phyloP scores from a whole-genome alignment of 1,284 basidiomycete species.

The Naganishia cerealis region DNA sequence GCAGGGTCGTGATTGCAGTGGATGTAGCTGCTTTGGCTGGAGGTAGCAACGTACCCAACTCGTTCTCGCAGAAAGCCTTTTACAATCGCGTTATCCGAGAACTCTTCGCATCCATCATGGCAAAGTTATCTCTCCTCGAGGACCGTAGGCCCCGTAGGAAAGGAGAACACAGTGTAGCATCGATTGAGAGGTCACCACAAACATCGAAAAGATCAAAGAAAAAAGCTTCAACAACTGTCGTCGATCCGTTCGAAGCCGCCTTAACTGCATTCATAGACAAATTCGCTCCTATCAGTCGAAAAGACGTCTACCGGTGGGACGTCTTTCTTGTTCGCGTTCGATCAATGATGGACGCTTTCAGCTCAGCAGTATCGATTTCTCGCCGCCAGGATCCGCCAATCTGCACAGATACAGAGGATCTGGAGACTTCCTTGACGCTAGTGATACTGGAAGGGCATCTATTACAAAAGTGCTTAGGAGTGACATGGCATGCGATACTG shows the following conservation, averaged over 20 bases:
- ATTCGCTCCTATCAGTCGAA: neutral
- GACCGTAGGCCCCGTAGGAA: neutral
- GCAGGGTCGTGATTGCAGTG: neutral
- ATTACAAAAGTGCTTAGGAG: conserved; percentile 64
- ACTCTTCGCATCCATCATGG: neutral
- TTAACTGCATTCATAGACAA: conserved; percentile 1
- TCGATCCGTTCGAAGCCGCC: conserved; percentile 7
- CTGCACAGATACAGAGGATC: neutral
- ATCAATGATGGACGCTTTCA: conserved; percentile 12
- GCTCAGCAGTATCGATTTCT: neutral
- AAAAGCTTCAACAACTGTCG: neutral
- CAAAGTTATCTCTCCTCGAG: neutral
- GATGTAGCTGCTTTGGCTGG: neutral
- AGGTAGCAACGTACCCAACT: neutral
- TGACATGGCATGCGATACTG: conserved; percentile 68
- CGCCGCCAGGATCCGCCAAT: neutral
- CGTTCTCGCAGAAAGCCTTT: conserved; percentile 12
- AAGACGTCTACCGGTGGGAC: conserved; percentile 23
- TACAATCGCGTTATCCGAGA: conserved; percentile 23
- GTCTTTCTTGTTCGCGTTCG: conserved; percentile 8
- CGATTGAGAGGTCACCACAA: neutral
- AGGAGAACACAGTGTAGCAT: neutral
- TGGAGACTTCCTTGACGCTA: neutral
- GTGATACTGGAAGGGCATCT: conserved; percentile 53
- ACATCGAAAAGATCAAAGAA: neutral